Evolutionary conservation across 208 protist species (phyloP).

Genomic region (Trypanosoma caninum): DNA sequence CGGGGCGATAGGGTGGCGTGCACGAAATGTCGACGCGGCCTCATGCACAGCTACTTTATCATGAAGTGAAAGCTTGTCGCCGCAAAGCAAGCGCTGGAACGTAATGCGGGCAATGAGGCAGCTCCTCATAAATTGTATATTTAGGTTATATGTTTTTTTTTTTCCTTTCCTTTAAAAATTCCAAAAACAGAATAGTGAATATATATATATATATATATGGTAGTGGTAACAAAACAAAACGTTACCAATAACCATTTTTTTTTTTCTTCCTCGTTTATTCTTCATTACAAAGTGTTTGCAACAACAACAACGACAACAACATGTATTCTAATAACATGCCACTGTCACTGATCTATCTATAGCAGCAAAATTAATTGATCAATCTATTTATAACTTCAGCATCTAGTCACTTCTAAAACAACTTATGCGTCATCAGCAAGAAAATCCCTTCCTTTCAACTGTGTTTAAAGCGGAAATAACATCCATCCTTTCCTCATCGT

Average conservation of each 20-base stretch:
- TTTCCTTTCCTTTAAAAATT: not conserved
- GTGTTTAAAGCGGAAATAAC: conserved; percentile 69
- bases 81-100: conserved; percentile 64
- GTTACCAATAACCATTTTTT: not conserved
- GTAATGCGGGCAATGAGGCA: conserved; percentile 33
- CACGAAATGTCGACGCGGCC: conserved; percentile 11
- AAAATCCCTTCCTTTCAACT: conserved; percentile 22
- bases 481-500: conserved; percentile 82
- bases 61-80: conserved; percentile 13
- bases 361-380: no score
- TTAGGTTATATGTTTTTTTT: conserved; percentile 6
- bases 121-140: no score
- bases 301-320: not conserved
- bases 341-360: no score
- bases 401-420: no score
- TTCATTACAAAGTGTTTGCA: not conserved
- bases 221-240: conserved; percentile 8
- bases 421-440: not conserved
- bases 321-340: no score
- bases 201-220: conserved; percentile 20
- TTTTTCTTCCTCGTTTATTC: not conserved
- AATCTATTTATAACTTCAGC: no score
- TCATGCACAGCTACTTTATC: conserved; percentile 11
- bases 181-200: not conserved
- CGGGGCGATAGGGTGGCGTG: conserved; percentile 35